Base-by-base conservation (phyloP, 768 basidiomycete species). In the Neoboletus magnificus region DNA sequence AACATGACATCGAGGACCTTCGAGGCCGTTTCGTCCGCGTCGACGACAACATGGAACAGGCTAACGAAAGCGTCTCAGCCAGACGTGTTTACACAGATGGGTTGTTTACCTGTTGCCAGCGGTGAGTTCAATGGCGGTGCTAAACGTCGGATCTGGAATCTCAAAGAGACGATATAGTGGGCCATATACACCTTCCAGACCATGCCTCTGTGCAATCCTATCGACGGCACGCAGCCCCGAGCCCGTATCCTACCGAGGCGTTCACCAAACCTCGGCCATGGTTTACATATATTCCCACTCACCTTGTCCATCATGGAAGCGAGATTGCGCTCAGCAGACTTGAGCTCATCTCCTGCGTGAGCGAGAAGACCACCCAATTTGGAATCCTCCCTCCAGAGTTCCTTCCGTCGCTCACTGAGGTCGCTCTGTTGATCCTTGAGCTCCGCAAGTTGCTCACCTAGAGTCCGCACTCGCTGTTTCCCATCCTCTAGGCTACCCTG, bases 271-370 rank as follows among this genome's bases (percentile, higher is more conserved):
- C 29, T 23, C 13, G 27, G 35, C 7, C 30, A 30, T 25, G 51
- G 55, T 18, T 9, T 20, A 27, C 32, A 45, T 8, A 48, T 12
- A 37, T 25, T 12, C 37, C 29, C 18, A 46, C 63, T 60, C 16
- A 92, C 94, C 78, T 94, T 93, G 71, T 99, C 97, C 92, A 98
- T 96, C 86, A 96, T 97, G 16, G 86, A 79, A 5, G 89, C 85
- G 32, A 98, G 74, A 13, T 73, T 75, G 51, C 94, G 77, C 72
- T 98, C 93, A 0, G 91, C 86, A 2, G 80, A 80, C 65, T 88
- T 82, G 62, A 96, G 75, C 69, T 98, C 91, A 54, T 92, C 89
- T 13, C 78, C 78, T 2, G 91, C 93, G 50, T 91, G 82, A 33
- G 79, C 79, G 2, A 92, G 84, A 16, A 87, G 77, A 54, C 86